These are phyloP conservation scores for Dioscorea alata DNA, from an alignment of 106 monocot species.

Conservation along the genomic window DNA sequence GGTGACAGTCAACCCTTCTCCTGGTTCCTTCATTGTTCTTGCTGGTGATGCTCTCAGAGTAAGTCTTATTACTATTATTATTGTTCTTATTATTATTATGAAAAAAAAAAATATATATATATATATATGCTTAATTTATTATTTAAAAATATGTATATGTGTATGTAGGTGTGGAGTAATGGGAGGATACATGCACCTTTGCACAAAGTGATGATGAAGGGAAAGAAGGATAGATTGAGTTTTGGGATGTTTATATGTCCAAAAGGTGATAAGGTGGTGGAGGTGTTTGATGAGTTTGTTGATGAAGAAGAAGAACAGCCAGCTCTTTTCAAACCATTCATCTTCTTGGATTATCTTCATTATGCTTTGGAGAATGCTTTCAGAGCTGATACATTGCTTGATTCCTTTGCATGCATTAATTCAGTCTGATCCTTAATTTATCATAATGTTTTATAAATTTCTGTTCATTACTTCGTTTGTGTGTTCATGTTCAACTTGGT, in stretches of 20 bases:
- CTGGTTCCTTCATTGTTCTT: slow-evolving; percentile 6
- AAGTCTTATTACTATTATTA: background rate
- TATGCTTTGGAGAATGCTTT: background rate
- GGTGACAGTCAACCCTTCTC: background rate
- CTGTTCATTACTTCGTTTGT: too few relatives aligned
- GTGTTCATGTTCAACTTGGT: too few relatives aligned
- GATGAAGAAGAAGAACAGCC: slow-evolving; percentile 9
- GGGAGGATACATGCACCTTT: slow-evolving; percentile 3
- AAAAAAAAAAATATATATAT: background rate
- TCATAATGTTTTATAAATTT: too few relatives aligned
- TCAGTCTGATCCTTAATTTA: too few relatives aligned
- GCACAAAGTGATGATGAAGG: slow-evolving; percentile 1
- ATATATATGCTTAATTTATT: background rate
- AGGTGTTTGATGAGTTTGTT: background rate
- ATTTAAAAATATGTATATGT: too few relatives aligned
- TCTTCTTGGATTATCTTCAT: slow-evolving; percentile 6
- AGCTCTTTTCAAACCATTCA: slow-evolving; percentile 8
- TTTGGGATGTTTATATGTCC: slow-evolving; percentile 4
- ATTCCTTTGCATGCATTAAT: background rate
- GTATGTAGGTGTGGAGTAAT: slow-evolving; percentile 15
- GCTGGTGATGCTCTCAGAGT: slow-evolving; percentile 6
- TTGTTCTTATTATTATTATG: background rate
- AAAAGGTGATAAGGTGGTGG: background rate
- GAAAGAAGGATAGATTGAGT: slow-evolving; percentile 1
- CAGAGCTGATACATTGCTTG: background rate